Evolutionary conservation across 768 basidiomycete species (phyloP).

Genomic region (Xanthoconium stramineum): DNA sequence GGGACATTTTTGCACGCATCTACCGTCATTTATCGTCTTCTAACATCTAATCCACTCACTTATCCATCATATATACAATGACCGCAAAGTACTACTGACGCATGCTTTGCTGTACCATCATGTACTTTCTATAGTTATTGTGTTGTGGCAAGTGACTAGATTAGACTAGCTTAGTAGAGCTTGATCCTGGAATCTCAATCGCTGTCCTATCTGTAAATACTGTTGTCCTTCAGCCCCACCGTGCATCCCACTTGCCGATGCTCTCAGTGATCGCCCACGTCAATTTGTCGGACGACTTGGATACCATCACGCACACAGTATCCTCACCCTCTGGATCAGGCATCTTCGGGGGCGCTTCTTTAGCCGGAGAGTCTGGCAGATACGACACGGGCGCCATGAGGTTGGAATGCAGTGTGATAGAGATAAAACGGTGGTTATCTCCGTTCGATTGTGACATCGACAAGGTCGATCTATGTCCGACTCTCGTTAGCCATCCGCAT

Average conservation of each 20-base stretch:
- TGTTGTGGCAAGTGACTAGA: slow-evolving; percentile 31
- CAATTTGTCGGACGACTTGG: slow-evolving; percentile 7
- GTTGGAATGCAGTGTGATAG: slow-evolving; percentile 38
- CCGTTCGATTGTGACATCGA: background rate
- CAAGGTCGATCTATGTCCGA: slow-evolving; percentile 6
- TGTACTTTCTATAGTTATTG: slow-evolving; percentile 31
- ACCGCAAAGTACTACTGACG: slow-evolving; percentile 20
- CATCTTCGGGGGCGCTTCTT: slow-evolving; percentile 36
- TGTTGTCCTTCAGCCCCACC: slow-evolving; percentile 37
- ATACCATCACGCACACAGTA: slow-evolving; percentile 45
- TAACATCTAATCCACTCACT: slow-evolving; percentile 35
- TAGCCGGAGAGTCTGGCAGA: slow-evolving; percentile 31
- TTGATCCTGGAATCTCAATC: slow-evolving; percentile 27
- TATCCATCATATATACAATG: slow-evolving; percentile 34
- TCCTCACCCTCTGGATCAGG: slow-evolving; percentile 53
- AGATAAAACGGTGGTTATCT: slow-evolving; percentile 14
- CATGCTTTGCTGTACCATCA: slow-evolving; percentile 33
- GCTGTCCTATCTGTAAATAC: slow-evolving; percentile 38
- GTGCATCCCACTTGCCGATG: slow-evolving; percentile 38
- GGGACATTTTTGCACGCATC: slow-evolving; percentile 14
- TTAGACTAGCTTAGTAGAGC: slow-evolving; percentile 22
- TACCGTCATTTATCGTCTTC: slow-evolving; percentile 21
- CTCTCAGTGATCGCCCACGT: slow-evolving; percentile 48
- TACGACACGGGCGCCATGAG: slow-evolving; percentile 48
- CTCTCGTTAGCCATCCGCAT: background rate